Percentiles rank a stretch among this genome's conserved stretches.
phyloP scores from a whole-genome alignment of 805 yeast species.

The Yarrowia sp. region DNA sequence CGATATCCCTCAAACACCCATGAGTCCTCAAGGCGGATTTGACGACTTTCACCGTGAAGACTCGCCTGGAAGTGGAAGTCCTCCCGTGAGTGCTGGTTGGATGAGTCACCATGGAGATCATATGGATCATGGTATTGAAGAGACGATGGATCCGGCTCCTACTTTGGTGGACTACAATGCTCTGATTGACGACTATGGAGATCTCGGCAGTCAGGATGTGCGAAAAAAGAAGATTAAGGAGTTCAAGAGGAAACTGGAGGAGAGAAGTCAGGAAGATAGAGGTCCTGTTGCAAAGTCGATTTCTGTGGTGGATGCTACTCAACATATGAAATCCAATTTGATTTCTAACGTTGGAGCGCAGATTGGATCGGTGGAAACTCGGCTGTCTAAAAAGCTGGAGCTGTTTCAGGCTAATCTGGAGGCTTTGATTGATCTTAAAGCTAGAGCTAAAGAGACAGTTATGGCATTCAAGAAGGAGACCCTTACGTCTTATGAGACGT shows the following conservation, averaged over 20 bases:
- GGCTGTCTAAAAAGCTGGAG: conserved; percentile 29
- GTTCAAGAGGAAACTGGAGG: not conserved
- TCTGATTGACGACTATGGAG: conserved; percentile 11
- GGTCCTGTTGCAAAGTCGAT: conserved; percentile 3
- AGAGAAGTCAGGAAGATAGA: not conserved
- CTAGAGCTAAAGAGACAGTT: conserved; percentile 30
- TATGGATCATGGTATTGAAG: not conserved
- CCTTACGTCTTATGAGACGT: conserved; percentile 28
- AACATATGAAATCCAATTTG: conserved; percentile 13
- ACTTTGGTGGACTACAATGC: conserved; percentile 10
- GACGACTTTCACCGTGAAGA: not conserved
- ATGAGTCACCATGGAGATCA: not conserved
- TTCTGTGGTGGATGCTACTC: conserved; percentile 20
- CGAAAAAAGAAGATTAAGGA: not conserved
- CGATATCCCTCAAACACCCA: not conserved
- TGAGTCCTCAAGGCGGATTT: not conserved
- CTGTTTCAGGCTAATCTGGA: conserved; percentile 34
- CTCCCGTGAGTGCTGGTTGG: conserved; percentile 13
- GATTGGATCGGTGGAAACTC: conserved; percentile 24
- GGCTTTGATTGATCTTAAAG: conserved; percentile 33
- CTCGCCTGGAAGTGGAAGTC: conserved; percentile 12
- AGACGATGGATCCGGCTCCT: not conserved
- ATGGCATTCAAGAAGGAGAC: conserved; percentile 32
- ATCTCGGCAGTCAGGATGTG: not conserved
- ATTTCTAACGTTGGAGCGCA: conserved; percentile 20